Conservation (phyloP, 1,139 yeast species). For the Candida mesenterica region DNA sequence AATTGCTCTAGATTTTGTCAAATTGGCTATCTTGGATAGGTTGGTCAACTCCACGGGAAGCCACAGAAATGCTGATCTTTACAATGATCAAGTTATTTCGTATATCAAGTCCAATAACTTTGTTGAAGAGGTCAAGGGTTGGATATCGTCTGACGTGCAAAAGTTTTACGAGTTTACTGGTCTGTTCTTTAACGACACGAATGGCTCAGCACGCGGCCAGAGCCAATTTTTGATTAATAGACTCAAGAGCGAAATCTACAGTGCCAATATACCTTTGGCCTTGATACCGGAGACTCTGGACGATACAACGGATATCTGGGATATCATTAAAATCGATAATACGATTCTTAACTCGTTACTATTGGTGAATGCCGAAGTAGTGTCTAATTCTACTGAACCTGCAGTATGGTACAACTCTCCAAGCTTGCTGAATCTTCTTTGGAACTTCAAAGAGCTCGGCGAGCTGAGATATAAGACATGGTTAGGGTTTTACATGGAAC, state of each 20-base stretch:
- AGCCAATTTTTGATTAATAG: not conserved
- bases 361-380: constrained; percentile 7
- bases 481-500: constrained; percentile 6
- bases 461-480: constrained; percentile 8
- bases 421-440: constrained; percentile 6
- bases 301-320: not conserved
- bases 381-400: not conserved
- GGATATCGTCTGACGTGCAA: constrained; percentile 3
- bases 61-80: not conserved
- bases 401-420: not conserved
- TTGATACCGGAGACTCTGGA: not conserved
- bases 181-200: constrained; percentile 6
- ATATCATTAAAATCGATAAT: constrained; percentile 4
- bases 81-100: not conserved
- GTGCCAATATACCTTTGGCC: not conserved
- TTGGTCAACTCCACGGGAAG: not conserved
- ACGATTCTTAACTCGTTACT: constrained; percentile 8
- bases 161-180: constrained; percentile 7
- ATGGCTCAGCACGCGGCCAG: no score
- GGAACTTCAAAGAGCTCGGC: constrained; percentile 8
- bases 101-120: not conserved
- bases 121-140: constrained; percentile 4
- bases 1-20: not conserved
- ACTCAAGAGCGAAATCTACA: not conserved
- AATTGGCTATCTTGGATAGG: not conserved